Percentiles rank a stretch among this genome's conserved stretches.
phyloP scores from a whole-genome alignment of 2,329 filamentous ascomycete species.

The Parascedosporium putredinis region DNA sequence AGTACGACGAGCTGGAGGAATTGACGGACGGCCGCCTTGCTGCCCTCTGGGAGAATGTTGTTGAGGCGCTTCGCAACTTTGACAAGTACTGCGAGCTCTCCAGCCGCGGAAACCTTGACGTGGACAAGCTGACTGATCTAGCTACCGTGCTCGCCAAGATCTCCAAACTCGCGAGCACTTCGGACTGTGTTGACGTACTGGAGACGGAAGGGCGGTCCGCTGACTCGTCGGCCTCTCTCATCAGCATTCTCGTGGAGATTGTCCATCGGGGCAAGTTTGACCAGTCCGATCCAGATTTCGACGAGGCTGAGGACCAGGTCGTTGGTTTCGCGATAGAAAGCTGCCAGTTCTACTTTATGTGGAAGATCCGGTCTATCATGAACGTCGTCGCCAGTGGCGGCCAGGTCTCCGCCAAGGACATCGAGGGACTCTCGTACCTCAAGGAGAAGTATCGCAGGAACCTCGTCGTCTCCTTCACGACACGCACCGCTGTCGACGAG shows the following conservation, averaged over 20 bases:
- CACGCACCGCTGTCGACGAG: slow-evolving; percentile 61
- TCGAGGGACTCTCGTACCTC: slow-evolving; percentile 48
- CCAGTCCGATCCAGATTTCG: slow-evolving; percentile 58
- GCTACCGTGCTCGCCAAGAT: slow-evolving; percentile 69
- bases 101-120: slow-evolving; percentile 56
- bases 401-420: slow-evolving; percentile 43
- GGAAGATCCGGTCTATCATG: slow-evolving; percentile 62
- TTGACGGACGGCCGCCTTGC: slow-evolving; percentile 70
- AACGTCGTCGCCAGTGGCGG: slow-evolving; percentile 43
- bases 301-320: slow-evolving; percentile 69
- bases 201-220: slow-evolving; percentile 47
- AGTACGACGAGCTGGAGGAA: slow-evolving; percentile 82
- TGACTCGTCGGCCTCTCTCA: slow-evolving; percentile 40
- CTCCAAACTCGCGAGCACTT: slow-evolving; percentile 68
- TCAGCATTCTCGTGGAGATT: slow-evolving; percentile 62
- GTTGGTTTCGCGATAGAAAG: slow-evolving; percentile 66
- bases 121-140: slow-evolving; percentile 56
- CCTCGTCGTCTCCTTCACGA: slow-evolving; percentile 58
- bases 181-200: slow-evolving; percentile 64
- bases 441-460: slow-evolving; percentile 49
- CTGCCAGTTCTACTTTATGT: slow-evolving; percentile 86
- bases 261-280: slow-evolving; percentile 63
- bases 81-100: slow-evolving; percentile 63
- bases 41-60: slow-evolving; percentile 74
- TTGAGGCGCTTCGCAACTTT: slow-evolving; percentile 62